These are phyloP conservation scores for Dissophora ornata DNA, from an alignment of 192 early-diverging fungal species.

Conservation along the genomic window DNA sequence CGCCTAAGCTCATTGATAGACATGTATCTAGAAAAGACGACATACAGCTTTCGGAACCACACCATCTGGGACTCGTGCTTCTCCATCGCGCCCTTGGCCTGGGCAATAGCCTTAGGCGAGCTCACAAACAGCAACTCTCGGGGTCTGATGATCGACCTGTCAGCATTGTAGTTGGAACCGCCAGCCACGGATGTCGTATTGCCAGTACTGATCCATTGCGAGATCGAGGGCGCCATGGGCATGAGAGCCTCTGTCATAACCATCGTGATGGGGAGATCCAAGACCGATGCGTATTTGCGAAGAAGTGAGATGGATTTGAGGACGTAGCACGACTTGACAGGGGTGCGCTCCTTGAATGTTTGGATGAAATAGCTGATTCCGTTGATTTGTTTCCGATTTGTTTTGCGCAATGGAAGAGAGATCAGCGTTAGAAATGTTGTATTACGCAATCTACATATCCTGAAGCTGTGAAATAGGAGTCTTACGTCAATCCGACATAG, in stretches of 20 bases:
- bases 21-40: constrained; percentile 92
- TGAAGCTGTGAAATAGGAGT: too few relatives aligned
- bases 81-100: constrained; percentile 77
- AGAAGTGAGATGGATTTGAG: constrained; percentile 51
- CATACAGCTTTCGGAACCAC: constrained; percentile 92
- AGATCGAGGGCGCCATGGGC: constrained; percentile 61
- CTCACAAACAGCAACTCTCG: constrained; percentile 69
- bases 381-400: too few relatives aligned
- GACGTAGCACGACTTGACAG: constrained; percentile 59
- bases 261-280: constrained; percentile 55
- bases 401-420: not conserved
- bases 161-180: constrained; percentile 6
- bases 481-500: constrained; percentile 76
- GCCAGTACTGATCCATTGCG: constrained; percentile 67
- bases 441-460: too few relatives aligned
- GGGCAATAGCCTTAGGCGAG: constrained; percentile 63
- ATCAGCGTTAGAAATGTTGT: too few relatives aligned
- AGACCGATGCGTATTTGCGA: constrained; percentile 46
- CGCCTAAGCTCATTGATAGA: constrained; percentile 76
- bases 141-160: constrained; percentile 13
- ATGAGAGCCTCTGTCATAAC: constrained; percentile 70
- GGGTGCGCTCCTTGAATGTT: constrained; percentile 55
- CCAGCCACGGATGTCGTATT: constrained; percentile 57
- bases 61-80: constrained; percentile 89
- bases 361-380: constrained; percentile 35